Conservation (phyloP, 1,139 yeast species). For the Lodderomyces margitis region DNA sequence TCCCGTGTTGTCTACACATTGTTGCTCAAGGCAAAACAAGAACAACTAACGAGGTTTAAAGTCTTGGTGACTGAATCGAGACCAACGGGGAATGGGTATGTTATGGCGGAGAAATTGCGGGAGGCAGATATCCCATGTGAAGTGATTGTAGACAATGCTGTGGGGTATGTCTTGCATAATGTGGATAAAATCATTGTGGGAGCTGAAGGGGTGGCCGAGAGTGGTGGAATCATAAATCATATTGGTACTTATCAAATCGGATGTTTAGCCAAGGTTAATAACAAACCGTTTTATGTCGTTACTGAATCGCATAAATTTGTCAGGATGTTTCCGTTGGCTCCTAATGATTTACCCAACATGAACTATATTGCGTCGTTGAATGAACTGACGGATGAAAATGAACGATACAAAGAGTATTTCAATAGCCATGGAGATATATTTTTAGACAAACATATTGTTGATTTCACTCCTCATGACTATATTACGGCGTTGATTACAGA, state of each 20-base stretch:
- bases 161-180: constrained; percentile 87
- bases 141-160: constrained; percentile 88
- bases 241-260: constrained; percentile 96
- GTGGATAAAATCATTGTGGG: constrained; percentile 94
- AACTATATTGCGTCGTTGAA: constrained; percentile 16
- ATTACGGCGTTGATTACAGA: constrained; percentile 96
- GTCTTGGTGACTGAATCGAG: constrained; percentile 93
- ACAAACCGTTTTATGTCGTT: constrained; percentile 91
- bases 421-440: constrained; percentile 22
- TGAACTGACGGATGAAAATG: constrained; percentile 19
- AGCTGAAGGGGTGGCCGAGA: constrained; percentile 98
- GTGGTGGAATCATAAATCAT: constrained; percentile 96
- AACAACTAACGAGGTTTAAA: constrained; percentile 73
- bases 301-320: constrained; percentile 97
- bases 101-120: constrained; percentile 68
- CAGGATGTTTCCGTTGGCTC: constrained; percentile 90
- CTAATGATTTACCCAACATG: constrained; percentile 82
- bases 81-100: constrained; percentile 77
- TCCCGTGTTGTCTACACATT: constrained; percentile 87
- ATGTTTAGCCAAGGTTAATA: constrained; percentile 83
- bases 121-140: constrained; percentile 88
- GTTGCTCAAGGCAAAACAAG: constrained; percentile 68
- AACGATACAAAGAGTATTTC: constrained; percentile 1
- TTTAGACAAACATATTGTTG: constrained; percentile 52
- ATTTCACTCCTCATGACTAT: constrained; percentile 94